Base-by-base conservation (phyloP, 1,139 yeast genomes). In the Fermentozyma sake region DNA sequence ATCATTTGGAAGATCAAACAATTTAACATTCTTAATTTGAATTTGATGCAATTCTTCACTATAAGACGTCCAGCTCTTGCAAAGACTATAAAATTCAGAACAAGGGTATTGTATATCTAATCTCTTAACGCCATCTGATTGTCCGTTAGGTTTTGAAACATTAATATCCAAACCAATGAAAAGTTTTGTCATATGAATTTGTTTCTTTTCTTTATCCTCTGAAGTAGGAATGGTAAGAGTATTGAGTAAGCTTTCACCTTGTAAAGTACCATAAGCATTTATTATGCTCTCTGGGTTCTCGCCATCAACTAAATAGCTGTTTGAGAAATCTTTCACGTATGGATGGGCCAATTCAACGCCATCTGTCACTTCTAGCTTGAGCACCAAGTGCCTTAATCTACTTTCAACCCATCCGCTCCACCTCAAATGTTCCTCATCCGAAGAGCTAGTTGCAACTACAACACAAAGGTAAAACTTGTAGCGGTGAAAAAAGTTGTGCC, bases 321-420 rank as follows among this genome's bases (percentile, higher is more conserved):
- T 65, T 29, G 72, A 79, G 50, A 86, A 82, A 4, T 80, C 78
- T 46, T 87, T 85, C 18, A 83, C 82, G 52, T 76, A 91, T 1
- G 98, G 98, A 55, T 89, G 97, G 0, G 96, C 96, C 18, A 85
- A 41, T 28, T 68, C 76, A 16, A 93, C 74, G 0, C 94, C 94
- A 4, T 76, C 79, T 7, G 78, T 60, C 3, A 72, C 64, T 50
- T 91, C 98, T 27, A 91, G 66, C 50, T 87, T 91, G 44, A 74
- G 81, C 16, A 91, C 94, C 26, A 91, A 57, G 25, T 80, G 60
- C 40, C 99, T 72, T 27, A 91, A 55, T 54, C 81, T 86, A 44
- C 95, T 80, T 52, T 91, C 97, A 6, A 91, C 93, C 63, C 89
- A 64, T 9, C 99, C 98, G 38, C 85, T 76, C 91, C 93, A 93